A percentile compares a stretch with the other conserved stretches of the same genome.
Conservation (phyloP, 1,284 basidiomycete species). For the Stereum hirsutum region DNA sequence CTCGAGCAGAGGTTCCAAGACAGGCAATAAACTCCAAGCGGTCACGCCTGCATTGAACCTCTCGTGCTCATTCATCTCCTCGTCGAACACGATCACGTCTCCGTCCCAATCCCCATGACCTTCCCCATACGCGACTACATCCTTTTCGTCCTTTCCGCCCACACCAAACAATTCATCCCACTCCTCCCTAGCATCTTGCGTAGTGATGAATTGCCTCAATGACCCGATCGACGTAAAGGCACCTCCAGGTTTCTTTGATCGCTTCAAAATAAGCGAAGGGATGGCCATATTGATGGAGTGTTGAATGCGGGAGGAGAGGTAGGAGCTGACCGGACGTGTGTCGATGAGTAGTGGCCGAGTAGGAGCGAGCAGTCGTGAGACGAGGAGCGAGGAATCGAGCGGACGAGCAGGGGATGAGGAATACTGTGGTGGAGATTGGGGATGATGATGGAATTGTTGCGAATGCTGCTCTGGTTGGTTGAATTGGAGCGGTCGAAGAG, state of each 20-base stretch:
- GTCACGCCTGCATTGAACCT: slow-evolving; percentile 42
- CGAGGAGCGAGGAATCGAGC: slow-evolving; percentile 38
- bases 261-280: slow-evolving; percentile 79
- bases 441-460: too few species aligned
- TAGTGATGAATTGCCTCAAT: slow-evolving; percentile 71
- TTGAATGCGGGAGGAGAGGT: slow-evolving; percentile 51
- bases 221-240: slow-evolving; percentile 57
- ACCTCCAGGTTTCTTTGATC: slow-evolving; percentile 60
- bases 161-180: slow-evolving; percentile 56
- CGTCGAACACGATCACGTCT: slow-evolving; percentile 64
- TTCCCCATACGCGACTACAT: slow-evolving; percentile 67
- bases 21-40: slow-evolving; percentile 57
- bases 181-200: slow-evolving; percentile 52
- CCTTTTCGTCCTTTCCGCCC: slow-evolving; percentile 55
- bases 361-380: slow-evolving; percentile 35
- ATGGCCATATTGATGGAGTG: slow-evolving; percentile 76
- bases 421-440: too few species aligned
- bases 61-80: slow-evolving; percentile 61
- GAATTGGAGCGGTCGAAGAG: background rate
- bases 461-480: too few species aligned
- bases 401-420: slow-evolving; percentile 25
- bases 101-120: too few species aligned
- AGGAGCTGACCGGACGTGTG: slow-evolving; percentile 62
- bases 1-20: slow-evolving; percentile 45
- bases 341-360: slow-evolving; percentile 68